Evolutionary conservation across 441 rosid species (phyloP), one percentile per base, ranked within the genome.

Genomic region (Codiaeum variegatum): DNA sequence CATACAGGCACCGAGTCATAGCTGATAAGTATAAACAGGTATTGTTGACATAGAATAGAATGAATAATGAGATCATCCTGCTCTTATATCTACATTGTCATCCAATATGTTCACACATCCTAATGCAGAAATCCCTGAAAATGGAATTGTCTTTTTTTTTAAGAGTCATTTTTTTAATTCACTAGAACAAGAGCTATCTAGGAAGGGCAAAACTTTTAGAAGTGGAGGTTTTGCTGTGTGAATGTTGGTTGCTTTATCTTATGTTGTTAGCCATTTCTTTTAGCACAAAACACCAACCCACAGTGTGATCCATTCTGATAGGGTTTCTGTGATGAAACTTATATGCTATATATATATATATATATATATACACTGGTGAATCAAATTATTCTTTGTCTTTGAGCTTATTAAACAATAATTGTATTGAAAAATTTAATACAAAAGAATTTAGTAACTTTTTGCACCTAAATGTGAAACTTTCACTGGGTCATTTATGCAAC

Each of bases 21-120:
- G 88, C 92, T 26, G 46, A 71, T 11, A 85, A 76, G 81, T 93
- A 93, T 65, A 79, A 83, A 73, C 81, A 87, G 92, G 98, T 93
- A 85, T 65, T 64, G 10, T 38, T 75, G 44, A 49, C 40, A 23
- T 47, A 47, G 67, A 24, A 60, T 11, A n/a, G 67, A 23, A 40
- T 69, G 46, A 66, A 72, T n/a, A 66, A 19, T 62, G 31, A 44
- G 54, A 23, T 29, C 28, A 2, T 49, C 65, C 29, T 70, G 23
- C 32, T 24, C 49, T 42, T 59, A 11, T 51, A 36, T 51, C 12
- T 38, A 19, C 23, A 54, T 11, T 26, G 24, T 69, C 26, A 58
- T 42, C 12, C 59, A 10, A 26, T 24, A 40, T 70, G 54, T 40
- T 32, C 19, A 29, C 8, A 21, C 42, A 31, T n/a, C 4, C 42